Percentiles rank a stretch among this genome's conserved stretches.
phyloP scores from a whole-genome alignment of 257 asterid genomes.

The Fraxinus quadrangulata region DNA sequence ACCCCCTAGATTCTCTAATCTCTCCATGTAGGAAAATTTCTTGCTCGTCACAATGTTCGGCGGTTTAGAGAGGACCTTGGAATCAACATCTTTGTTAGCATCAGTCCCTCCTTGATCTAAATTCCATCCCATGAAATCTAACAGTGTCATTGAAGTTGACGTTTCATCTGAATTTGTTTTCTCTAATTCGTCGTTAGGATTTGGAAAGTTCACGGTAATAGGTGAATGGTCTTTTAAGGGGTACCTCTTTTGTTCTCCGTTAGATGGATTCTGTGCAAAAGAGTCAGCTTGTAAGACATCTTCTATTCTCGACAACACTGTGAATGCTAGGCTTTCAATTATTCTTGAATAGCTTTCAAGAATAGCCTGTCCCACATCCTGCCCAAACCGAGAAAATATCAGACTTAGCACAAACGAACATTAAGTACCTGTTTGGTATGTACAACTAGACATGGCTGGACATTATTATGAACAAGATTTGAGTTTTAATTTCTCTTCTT shows the following conservation, averaged over 20 bases:
- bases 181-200: slow-evolving; percentile 37
- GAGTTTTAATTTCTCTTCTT: not conserved
- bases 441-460: too few relatives aligned
- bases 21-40: slow-evolving; percentile 62
- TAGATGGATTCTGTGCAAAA: slow-evolving; percentile 42
- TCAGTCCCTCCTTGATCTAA: slow-evolving; percentile 38
- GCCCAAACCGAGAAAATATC: slow-evolving; percentile 20
- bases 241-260: slow-evolving; percentile 38
- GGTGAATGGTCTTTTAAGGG: slow-evolving; percentile 30
- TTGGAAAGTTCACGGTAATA: slow-evolving; percentile 16
- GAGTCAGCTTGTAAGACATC: slow-evolving; percentile 75
- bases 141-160: slow-evolving; percentile 45
- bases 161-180: slow-evolving; percentile 27
- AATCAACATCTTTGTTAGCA: slow-evolving; percentile 24
- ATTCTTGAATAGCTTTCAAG: slow-evolving; percentile 93
- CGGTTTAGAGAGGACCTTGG: slow-evolving; percentile 38
- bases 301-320: slow-evolving; percentile 76
- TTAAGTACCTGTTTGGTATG: not conserved
- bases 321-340: slow-evolving; percentile 77
- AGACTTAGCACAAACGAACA: not conserved
- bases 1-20: slow-evolving; percentile 72
- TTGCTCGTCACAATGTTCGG: slow-evolving; percentile 44
- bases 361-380: slow-evolving; percentile 93
- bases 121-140: slow-evolving; percentile 63
- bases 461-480: not conserved